A percentile compares a stretch with the other conserved stretches of the same genome.
Conservation (phyloP, 495 filamentous ascomycete genomes). For the Daldinia caldariorum region DNA sequence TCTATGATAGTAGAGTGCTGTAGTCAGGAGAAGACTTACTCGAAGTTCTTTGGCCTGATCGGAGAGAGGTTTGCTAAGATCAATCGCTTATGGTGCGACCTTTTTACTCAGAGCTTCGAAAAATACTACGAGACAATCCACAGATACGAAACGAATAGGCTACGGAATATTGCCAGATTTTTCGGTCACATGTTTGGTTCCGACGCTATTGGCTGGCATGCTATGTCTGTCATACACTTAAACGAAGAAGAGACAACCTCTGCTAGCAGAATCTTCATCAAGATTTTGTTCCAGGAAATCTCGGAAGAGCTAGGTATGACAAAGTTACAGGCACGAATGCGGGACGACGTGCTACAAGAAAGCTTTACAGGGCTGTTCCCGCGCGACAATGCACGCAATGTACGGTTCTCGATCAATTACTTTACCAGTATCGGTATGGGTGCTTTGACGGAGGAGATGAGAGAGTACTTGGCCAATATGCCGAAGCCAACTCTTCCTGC, state of each 20-base stretch:
- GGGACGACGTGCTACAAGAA: slow-evolving; percentile 78
- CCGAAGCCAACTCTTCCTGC: slow-evolving; percentile 79
- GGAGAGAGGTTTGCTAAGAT: slow-evolving; percentile 95
- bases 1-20: slow-evolving; percentile 98
- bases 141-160: slow-evolving; percentile 90
- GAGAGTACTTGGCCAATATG: slow-evolving; percentile 84
- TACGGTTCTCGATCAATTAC: slow-evolving; percentile 98
- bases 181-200: slow-evolving; percentile 90
- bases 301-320: slow-evolving; percentile 85
- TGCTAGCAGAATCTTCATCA: slow-evolving; percentile 95
- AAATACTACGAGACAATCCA: slow-evolving; percentile 98
- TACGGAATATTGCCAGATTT: slow-evolving; percentile 94
- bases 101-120: slow-evolving; percentile 87
- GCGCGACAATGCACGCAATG: slow-evolving; percentile 84
- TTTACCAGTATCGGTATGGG: slow-evolving; percentile 98
- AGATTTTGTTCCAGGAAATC: slow-evolving; percentile 95
- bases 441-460: slow-evolving; percentile 92
- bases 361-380: slow-evolving; percentile 92
- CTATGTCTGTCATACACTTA: slow-evolving; percentile 81
- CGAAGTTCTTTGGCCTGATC: slow-evolving; percentile 94
- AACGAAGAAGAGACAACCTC: slow-evolving; percentile 98
- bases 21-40: slow-evolving; percentile 93
- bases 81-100: slow-evolving; percentile 91
- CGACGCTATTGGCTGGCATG: slow-evolving; percentile 92
- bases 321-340: slow-evolving; percentile 77